Evolutionary conservation across 2,329 filamentous ascomycete species (phyloP), one percentile per base, ranked within the genome.

Genomic region (Diplodia seriata): DNA sequence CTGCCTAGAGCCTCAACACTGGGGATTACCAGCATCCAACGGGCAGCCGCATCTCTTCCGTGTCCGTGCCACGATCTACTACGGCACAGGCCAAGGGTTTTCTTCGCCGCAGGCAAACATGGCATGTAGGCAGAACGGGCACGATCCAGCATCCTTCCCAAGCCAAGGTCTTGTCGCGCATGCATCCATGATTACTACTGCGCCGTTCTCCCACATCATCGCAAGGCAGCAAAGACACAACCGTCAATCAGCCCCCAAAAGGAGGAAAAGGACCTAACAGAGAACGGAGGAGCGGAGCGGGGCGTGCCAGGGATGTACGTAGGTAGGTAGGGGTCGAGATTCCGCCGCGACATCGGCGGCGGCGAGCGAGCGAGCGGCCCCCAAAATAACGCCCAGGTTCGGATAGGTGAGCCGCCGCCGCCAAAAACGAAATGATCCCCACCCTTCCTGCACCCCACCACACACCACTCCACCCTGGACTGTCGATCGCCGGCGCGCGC

Each of bases 221-320:
- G n/a, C 43, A 47, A 50, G 23, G 40, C 33, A 33, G 11, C 14
- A 29, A 61, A 62, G 57, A 23, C 40, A 49, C 14, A 26, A 29
- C 26, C 23, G 40, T 26, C 33, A 23, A 14, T 18, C 11, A 33
- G 31, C n/a, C 29, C 26, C 33, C 33, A 36, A 12, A 36, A 36
- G 11, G 33, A 11, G 31, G 5, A 36, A 11, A 9, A 12, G 8
- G 1, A 11, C 33, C 33, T 36, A 11, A 33, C 31, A 33, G 2
- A 33, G 5, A 33, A 8, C 31, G 33, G 43, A 26, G 23, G 57
- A 62, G 57, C 57, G 57, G 57, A 62, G 43, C 40, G 57, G 40
- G 23, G 57, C 33, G 23, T 26, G 23, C 23, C 23, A 26, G 23
- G 40, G 36, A 59, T n/a, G 26, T n/a, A n/a, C n/a, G n/a, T 29